Base-by-base conservation (phyloP, 129 eudicot species). In the Flaveria trinervia region DNA sequence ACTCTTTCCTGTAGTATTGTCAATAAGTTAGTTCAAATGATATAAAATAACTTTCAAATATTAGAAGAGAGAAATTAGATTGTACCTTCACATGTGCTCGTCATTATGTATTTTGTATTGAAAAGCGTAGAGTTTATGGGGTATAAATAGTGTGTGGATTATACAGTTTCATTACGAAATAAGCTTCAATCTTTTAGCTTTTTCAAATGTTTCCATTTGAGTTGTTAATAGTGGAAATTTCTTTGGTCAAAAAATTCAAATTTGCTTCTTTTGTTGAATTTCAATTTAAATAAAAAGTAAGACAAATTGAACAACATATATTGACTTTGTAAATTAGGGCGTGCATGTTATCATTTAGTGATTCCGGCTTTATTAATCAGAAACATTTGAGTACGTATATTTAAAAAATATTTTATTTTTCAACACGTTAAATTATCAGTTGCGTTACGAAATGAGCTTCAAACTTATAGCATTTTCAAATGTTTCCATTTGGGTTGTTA, bases 1-100 rank as follows among this genome's bases (percentile, higher is more conserved):
- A 57, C 51, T 74, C 72, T 88, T 88, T 30, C 92, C 88, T 84
- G 65, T 46, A 56, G 22, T 73, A 74, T 11, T 48, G 1, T 48
- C 52, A 48, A 48, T 9, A 48, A 9, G 0, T 22, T 57, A 8
- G 33, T 57, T 8, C 10, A 57, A 57, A 26, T 25, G 3, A 28
- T 28, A 30, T 62, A 11, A 62, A 62, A 2, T 30, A 62, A 62
- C 12, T 62, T 6, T 26, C 0, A 33, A 11, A 0, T 7, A 57
- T 5, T 18, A 3, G 15, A 57, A 56, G 30, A 20, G 14, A 20
- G 30, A 56, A 57, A 22, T 2, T 25, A 15, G n/a, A 9, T 23
- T 23, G 3, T 60, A 60, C 67, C 67, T 60, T 26, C 9, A 60
- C 67, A 60, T 5, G 9, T 60, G 17, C n/a, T 60, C 5, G 67